A percentile compares a stretch with the other conserved stretches of the same genome.
Evolutionary conservation across 2,329 filamentous ascomycete genomes (phyloP).

Genomic region (Fusarium dimerum): DNA sequence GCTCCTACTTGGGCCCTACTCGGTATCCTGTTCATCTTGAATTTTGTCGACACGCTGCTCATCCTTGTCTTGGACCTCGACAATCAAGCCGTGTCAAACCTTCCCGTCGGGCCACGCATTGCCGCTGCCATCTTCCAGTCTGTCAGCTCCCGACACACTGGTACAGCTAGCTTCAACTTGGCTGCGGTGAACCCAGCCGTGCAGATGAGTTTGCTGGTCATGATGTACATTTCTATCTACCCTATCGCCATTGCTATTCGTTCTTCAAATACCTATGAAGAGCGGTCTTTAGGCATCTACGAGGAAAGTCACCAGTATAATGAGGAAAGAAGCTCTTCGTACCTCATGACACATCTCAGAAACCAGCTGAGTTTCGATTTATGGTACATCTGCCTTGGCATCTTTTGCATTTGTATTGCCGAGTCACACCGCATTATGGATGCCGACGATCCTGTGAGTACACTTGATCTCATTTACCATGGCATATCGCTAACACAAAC

Average conservation of each 20-base stretch:
- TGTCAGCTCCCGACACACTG: slow-evolving; percentile 48
- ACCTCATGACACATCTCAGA: slow-evolving; percentile 36
- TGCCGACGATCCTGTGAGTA: slow-evolving; percentile 24
- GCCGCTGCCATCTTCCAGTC: slow-evolving; percentile 62
- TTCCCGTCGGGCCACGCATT: slow-evolving; percentile 48
- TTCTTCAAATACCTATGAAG: slow-evolving; percentile 62
- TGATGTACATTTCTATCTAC: slow-evolving; percentile 67
- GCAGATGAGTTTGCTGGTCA: slow-evolving; percentile 60
- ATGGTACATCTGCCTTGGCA: slow-evolving; percentile 43
- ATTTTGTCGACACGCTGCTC: slow-evolving; percentile 55
- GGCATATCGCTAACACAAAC: not conserved
- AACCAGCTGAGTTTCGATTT: slow-evolving; percentile 44
- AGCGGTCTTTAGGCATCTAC: slow-evolving; percentile 62
- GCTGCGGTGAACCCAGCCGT: slow-evolving; percentile 53
- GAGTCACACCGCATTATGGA: slow-evolving; percentile 31
- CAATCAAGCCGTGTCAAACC: slow-evolving; percentile 48
- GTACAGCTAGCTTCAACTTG: slow-evolving; percentile 52
- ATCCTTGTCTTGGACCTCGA: slow-evolving; percentile 54
- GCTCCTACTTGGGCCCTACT: slow-evolving; percentile 61
- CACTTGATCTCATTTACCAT: accelerated
- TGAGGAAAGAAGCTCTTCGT: slow-evolving; percentile 30
- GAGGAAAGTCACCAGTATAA: slow-evolving; percentile 26
- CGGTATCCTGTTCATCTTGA: slow-evolving; percentile 51
- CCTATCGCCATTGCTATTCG: slow-evolving; percentile 64
- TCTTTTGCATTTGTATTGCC: slow-evolving; percentile 37